Evolutionary conservation across 805 yeast genomes (phyloP).

Genomic region (Wickerhamomyces strasburgensis): DNA sequence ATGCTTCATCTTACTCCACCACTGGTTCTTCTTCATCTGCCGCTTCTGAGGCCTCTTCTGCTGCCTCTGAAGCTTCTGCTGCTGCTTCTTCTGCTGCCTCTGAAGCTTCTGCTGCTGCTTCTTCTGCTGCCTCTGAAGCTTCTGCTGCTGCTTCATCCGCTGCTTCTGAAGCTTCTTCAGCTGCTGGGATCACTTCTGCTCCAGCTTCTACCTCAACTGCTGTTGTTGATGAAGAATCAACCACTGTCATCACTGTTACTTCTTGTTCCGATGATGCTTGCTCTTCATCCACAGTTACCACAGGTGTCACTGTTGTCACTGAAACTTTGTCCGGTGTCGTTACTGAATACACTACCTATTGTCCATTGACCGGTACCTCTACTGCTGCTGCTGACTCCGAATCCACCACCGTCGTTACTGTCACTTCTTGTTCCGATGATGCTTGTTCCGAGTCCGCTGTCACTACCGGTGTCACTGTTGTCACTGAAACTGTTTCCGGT

Average conservation of each 20-base stretch:
- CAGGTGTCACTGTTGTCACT: slow-evolving; percentile 18
- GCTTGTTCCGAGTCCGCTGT: slow-evolving; percentile 2
- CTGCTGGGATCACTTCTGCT: slow-evolving; percentile 1
- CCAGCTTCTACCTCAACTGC: slow-evolving; percentile 14
- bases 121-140: neutral
- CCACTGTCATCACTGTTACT: slow-evolving; percentile 13
- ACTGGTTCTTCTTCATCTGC: slow-evolving; percentile 9
- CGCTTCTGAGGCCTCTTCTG: neutral
- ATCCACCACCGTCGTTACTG: slow-evolving; percentile 13
- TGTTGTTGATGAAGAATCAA: slow-evolving; percentile 4
- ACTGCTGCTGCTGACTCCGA: neutral
- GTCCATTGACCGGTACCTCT: slow-evolving; percentile 11
- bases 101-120: slow-evolving; percentile 2
- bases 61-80: slow-evolving; percentile 1
- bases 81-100: neutral
- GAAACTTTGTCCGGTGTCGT: slow-evolving; percentile 1
- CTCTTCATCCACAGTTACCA: slow-evolving; percentile 4
- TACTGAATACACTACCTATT: slow-evolving; percentile 11
- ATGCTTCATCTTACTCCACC: slow-evolving; percentile 4
- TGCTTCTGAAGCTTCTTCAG: slow-evolving; percentile 1
- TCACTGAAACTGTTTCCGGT: slow-evolving; percentile 10
- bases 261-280: neutral
- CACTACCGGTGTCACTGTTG: slow-evolving; percentile 13
- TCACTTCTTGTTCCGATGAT: slow-evolving; percentile 1
- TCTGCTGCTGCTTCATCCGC: slow-evolving; percentile 1